These are phyloP conservation scores for Melaleuca quinquenervia DNA, from an alignment of 345 rosid genomes.

Conservation along the genomic window DNA sequence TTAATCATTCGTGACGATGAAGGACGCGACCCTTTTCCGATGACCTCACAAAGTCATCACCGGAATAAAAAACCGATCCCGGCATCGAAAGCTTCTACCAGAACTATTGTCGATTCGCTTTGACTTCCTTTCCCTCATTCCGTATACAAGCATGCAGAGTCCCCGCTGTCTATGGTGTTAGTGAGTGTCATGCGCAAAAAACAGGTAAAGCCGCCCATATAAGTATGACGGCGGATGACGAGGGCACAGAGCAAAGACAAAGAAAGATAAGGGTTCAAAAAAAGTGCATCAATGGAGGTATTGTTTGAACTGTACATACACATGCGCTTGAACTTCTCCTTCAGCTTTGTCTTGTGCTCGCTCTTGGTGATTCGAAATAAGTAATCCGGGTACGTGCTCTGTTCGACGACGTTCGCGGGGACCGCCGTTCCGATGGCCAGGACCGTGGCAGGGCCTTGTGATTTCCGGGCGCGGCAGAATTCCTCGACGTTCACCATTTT, in stretches of 20 bases:
- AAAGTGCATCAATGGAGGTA: background rate
- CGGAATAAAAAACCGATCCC: background rate
- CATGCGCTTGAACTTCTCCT: conserved; percentile 49
- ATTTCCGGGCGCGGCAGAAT: conserved; percentile 22
- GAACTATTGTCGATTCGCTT: background rate
- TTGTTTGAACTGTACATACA: conserved; percentile 18
- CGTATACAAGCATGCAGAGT: background rate
- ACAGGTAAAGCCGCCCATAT: background rate
- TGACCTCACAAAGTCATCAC: background rate
- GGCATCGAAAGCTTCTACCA: background rate
- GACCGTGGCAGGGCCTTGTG: conserved; percentile 39
- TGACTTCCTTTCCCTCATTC: background rate
- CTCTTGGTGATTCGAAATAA: conserved; percentile 46
- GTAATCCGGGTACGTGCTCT: conserved; percentile 34
- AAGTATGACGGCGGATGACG: background rate
- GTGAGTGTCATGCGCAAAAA: too few relatives aligned
- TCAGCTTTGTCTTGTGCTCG: conserved; percentile 39
- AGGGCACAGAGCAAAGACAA: background rate
- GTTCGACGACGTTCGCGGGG: conserved; percentile 32
- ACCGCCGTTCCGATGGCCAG: conserved; percentile 45
- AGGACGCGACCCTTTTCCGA: background rate
- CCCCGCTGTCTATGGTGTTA: too few relatives aligned
- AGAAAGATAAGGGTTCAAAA: background rate
- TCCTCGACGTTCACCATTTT: conserved; percentile 37
- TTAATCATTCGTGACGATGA: background rate